phyloP scores from a whole-genome alignment of 2,329 filamentous ascomycete genomes.

The Alternaria gaisen region DNA sequence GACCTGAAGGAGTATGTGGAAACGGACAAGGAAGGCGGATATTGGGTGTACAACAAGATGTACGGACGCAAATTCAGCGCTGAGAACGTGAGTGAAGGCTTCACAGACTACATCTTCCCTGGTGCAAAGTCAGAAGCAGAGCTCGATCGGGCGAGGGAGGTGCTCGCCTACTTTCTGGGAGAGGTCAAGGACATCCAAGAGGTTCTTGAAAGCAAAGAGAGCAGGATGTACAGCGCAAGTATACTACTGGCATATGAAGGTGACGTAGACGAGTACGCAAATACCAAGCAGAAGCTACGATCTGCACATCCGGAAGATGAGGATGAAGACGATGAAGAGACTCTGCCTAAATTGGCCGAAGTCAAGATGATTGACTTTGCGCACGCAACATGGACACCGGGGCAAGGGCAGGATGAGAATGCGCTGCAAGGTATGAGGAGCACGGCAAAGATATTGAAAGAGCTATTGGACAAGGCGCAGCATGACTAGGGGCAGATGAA shows the following conservation, averaged over 20 bases:
- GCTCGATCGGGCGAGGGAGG: constrained; percentile 56
- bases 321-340: constrained; percentile 57
- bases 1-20: constrained; percentile 44
- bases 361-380: constrained; percentile 97
- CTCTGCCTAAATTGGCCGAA: constrained; percentile 72
- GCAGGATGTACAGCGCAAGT: constrained; percentile 73
- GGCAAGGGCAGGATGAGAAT: constrained; percentile 87
- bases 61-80: constrained; percentile 68
- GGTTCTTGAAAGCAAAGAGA: constrained; percentile 68
- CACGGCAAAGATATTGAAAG: constrained; percentile 74
- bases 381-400: constrained; percentile 84
- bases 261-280: constrained; percentile 63
- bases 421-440: constrained; percentile 76
- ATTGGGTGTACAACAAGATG: constrained; percentile 70
- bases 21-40: constrained; percentile 60
- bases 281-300: constrained; percentile 45
- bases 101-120: constrained; percentile 65
- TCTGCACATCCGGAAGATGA: constrained; percentile 43
- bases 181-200: constrained; percentile 65
- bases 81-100: constrained; percentile 65
- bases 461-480: constrained; percentile 57
- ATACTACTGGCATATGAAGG: constrained; percentile 73
- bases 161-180: constrained; percentile 51
- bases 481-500: constrained; percentile 25
- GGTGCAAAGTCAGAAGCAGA: constrained; percentile 35